Percentiles rank a stretch among this genome's conserved stretches.
These are phyloP conservation scores for Babesia bovis DNA, from an alignment of 169 alveolate species.

Conservation along the genomic window DNA sequence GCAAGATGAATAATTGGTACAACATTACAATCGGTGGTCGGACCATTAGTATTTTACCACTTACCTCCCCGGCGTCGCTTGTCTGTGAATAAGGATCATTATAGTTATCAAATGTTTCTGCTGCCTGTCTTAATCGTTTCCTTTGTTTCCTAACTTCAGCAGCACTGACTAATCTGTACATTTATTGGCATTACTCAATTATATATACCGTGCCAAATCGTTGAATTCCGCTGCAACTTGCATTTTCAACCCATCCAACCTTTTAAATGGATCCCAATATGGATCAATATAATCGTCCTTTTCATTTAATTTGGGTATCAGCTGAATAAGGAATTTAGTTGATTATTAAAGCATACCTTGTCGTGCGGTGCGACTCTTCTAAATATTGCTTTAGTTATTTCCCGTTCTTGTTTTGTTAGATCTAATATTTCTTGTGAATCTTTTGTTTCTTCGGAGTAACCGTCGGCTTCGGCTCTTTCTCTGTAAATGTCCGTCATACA, in stretches of 20 bases:
- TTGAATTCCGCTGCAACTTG: constrained; percentile 79
- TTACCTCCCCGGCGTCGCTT: constrained; percentile 29
- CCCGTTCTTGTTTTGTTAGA: constrained; percentile 65
- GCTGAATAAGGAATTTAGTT: not conserved
- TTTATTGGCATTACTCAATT: not conserved
- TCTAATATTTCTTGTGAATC: constrained; percentile 72
- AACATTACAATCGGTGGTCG: too few species aligned
- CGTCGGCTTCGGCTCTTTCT: constrained; percentile 52
- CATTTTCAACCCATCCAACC: constrained; percentile 67
- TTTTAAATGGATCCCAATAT: constrained; percentile 82
- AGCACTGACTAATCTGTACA: constrained; percentile 50
- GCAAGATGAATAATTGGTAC: too few species aligned
- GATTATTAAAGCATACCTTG: constrained; percentile 35
- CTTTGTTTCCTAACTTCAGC: constrained; percentile 68
- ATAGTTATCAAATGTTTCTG: constrained; percentile 53
- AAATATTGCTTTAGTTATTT: constrained; percentile 66
- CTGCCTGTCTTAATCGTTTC: constrained; percentile 53
- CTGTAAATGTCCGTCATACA: constrained; percentile 63
- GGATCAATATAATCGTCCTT: constrained; percentile 76
- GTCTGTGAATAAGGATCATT: constrained; percentile 51
- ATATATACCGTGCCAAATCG: constrained; percentile 64
- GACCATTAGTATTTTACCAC: not conserved
- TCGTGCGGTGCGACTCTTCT: constrained; percentile 57
- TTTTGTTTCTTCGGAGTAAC: constrained; percentile 40
- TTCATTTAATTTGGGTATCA: constrained; percentile 38